These are phyloP conservation scores for Drechslera avenae DNA, from an alignment of 2,329 filamentous ascomycete species.

Conservation along the genomic window DNA sequence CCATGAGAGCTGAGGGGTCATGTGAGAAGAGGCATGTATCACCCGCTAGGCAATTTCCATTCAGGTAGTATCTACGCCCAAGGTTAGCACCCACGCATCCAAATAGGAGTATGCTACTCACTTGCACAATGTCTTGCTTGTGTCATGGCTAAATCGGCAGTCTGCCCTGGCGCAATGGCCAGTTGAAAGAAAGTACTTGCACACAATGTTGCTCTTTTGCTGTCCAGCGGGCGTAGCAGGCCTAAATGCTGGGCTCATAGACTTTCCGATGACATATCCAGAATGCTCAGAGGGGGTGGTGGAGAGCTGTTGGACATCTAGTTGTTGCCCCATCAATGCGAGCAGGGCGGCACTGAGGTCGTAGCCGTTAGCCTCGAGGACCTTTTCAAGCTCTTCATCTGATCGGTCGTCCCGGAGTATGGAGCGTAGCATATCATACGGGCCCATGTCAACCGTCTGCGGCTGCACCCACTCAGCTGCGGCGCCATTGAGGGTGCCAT, in stretches of 20 bases:
- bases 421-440: slow-evolving; percentile 95
- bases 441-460: slow-evolving; percentile 87
- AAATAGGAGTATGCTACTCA: slow-evolving; percentile 58
- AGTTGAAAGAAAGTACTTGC: slow-evolving; percentile 94
- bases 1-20: slow-evolving; percentile 85
- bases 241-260: slow-evolving; percentile 73
- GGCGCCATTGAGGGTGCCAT: slow-evolving; percentile 75
- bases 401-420: slow-evolving; percentile 87
- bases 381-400: slow-evolving; percentile 93
- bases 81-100: slow-evolving; percentile 32
- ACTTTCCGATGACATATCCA: slow-evolving; percentile 83
- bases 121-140: slow-evolving; percentile 98
- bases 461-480: slow-evolving; percentile 77
- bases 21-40: slow-evolving; percentile 97
- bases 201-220: slow-evolving; percentile 85
- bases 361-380: slow-evolving; percentile 86
- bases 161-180: slow-evolving; percentile 96
- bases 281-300: slow-evolving; percentile 61
- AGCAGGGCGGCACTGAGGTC: slow-evolving; percentile 91
- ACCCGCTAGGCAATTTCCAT: slow-evolving; percentile 92
- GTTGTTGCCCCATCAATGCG: slow-evolving; percentile 78
- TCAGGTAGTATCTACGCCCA: slow-evolving; percentile 80
- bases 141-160: slow-evolving; percentile 95
- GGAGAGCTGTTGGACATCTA: slow-evolving; percentile 56
- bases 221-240: slow-evolving; percentile 77